Percentiles rank a stretch among this genome's conserved stretches.
These are phyloP conservation scores for Fomitopsis schrenkii DNA, from an alignment of 1,284 basidiomycete species.

Conservation along the genomic window DNA sequence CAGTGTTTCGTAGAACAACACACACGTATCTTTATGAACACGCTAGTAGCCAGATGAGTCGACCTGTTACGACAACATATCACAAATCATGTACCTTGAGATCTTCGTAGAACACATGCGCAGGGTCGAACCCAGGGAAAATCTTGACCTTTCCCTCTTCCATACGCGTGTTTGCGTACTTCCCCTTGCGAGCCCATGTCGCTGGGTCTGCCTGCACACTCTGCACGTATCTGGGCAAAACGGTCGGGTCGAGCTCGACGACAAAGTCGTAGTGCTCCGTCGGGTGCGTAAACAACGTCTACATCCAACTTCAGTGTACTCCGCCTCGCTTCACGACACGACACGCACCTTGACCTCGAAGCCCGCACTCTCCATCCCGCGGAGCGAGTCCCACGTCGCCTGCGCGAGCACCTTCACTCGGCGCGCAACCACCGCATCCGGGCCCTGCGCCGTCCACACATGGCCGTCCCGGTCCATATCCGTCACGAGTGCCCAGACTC, in stretches of 20 bases:
- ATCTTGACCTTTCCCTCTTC: conserved; percentile 24
- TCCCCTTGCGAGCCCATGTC: conserved; percentile 40
- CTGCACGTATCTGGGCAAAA: conserved; percentile 74
- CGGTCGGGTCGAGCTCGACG: conserved; percentile 65
- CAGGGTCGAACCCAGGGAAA: conserved; percentile 82
- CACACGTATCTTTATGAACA: conserved; percentile 75
- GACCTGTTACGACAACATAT: neutral
- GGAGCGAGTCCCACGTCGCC: conserved; percentile 57
- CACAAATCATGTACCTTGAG: conserved; percentile 47
- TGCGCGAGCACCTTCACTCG: conserved; percentile 69
- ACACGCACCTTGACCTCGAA: conserved; percentile 49
- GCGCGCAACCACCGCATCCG: conserved; percentile 66
- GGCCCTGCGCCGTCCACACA: conserved; percentile 70
- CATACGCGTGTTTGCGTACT: conserved; percentile 42
- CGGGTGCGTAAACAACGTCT: conserved; percentile 85
- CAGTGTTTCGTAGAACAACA: conserved; percentile 82
- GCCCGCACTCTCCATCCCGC: conserved; percentile 40
- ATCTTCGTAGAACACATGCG: conserved; percentile 63
- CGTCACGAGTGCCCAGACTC: conserved; percentile 82
- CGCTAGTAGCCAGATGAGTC: conserved; percentile 35
- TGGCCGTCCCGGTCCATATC: conserved; percentile 74
- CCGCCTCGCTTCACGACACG: neutral
- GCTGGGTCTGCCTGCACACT: conserved; percentile 48
- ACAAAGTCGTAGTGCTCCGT: conserved; percentile 84
- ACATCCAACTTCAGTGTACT: neutral